These are phyloP conservation scores for Hygrophoropsis aurantiaca DNA, from an alignment of 768 basidiomycete genomes.

Conservation along the genomic window DNA sequence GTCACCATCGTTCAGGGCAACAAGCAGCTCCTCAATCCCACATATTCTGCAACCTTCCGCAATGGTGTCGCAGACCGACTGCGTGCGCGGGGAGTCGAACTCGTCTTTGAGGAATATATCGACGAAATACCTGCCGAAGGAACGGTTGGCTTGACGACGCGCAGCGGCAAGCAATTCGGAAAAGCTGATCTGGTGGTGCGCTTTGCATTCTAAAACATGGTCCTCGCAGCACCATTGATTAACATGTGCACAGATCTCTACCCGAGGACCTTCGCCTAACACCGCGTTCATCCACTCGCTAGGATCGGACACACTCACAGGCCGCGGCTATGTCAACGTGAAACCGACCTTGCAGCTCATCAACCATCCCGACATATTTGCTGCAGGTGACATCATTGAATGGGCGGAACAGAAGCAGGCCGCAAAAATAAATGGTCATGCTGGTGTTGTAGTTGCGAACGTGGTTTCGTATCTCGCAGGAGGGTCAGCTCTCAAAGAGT, in stretches of 20 bases:
- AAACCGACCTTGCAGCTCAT: slow-evolving; percentile 56
- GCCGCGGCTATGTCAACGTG: slow-evolving; percentile 48
- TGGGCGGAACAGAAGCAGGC: slow-evolving; percentile 63
- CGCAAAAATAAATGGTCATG: slow-evolving; percentile 48
- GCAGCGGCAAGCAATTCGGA: slow-evolving; percentile 45
- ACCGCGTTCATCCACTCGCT: slow-evolving; percentile 55
- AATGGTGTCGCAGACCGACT: slow-evolving; percentile 43
- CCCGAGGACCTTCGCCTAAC: slow-evolving; percentile 43
- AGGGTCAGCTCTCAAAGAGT: slow-evolving; percentile 33
- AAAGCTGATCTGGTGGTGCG: slow-evolving; percentile 58
- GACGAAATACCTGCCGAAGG: slow-evolving; percentile 44
- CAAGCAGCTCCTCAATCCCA: slow-evolving; percentile 51
- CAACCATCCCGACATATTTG: slow-evolving; percentile 55
- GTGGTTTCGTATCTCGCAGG: slow-evolving; percentile 44
- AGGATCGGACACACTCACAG: slow-evolving; percentile 32
- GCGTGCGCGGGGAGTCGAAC: slow-evolving; percentile 42
- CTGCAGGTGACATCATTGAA: slow-evolving; percentile 64
- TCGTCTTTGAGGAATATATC: slow-evolving; percentile 53
- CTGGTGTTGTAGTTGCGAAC: slow-evolving; percentile 46
- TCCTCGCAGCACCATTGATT: slow-evolving; percentile 1
- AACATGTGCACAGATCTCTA: slow-evolving; percentile 18
- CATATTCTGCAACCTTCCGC: slow-evolving; percentile 57
- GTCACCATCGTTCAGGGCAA: slow-evolving; percentile 64
- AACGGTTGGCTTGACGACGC: slow-evolving; percentile 42
- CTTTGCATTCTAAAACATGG: neutral